phyloP scores from a whole-genome alignment of 352 stramenopile species.

The Phytophthora tubulina region DNA sequence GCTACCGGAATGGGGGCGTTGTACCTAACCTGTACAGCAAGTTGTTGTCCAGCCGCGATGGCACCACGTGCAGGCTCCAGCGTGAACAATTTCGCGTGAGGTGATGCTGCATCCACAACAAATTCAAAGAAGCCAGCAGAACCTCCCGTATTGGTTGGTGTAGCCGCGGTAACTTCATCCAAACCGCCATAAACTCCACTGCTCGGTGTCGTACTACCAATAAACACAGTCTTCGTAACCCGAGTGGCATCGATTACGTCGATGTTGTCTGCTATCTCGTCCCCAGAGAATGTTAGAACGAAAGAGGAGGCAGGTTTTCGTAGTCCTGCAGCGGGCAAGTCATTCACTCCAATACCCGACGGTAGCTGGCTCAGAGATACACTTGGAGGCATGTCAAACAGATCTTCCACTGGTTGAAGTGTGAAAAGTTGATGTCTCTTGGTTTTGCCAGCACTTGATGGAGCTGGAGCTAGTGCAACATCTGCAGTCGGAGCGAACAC shows the following conservation, averaged over 20 bases:
- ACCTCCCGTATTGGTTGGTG: neutral
- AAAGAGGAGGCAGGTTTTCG: constrained; percentile 55
- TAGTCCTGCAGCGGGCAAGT: constrained; percentile 45
- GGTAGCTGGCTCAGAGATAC: constrained; percentile 49
- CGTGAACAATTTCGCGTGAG: constrained; percentile 71
- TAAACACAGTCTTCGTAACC: constrained; percentile 42
- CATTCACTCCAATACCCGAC: constrained; percentile 2
- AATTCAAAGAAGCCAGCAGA: constrained; percentile 69
- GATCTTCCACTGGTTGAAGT: constrained; percentile 58
- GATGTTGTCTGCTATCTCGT: constrained; percentile 7
- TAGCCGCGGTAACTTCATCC: constrained; percentile 21
- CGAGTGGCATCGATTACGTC: constrained; percentile 6
- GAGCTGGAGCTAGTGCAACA: neutral
- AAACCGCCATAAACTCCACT: constrained; percentile 33
- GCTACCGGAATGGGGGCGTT: constrained; percentile 27
- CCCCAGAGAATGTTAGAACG: constrained; percentile 53
- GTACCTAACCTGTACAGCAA: constrained; percentile 69
- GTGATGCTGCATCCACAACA: constrained; percentile 56
- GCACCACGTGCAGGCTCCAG: constrained; percentile 75
- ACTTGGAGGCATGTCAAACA: constrained; percentile 72
- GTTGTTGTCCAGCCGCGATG: constrained; percentile 61
- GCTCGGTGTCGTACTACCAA: constrained; percentile 58
- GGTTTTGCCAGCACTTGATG: neutral
- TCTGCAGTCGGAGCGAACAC: constrained; percentile 50
- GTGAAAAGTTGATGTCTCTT: constrained; percentile 25